A percentile compares a stretch with the other conserved stretches of the same genome.
These are phyloP conservation scores for Aspergillus puulaauensis DNA, from an alignment of 2,329 filamentous ascomycete genomes.

Conservation along the genomic window DNA sequence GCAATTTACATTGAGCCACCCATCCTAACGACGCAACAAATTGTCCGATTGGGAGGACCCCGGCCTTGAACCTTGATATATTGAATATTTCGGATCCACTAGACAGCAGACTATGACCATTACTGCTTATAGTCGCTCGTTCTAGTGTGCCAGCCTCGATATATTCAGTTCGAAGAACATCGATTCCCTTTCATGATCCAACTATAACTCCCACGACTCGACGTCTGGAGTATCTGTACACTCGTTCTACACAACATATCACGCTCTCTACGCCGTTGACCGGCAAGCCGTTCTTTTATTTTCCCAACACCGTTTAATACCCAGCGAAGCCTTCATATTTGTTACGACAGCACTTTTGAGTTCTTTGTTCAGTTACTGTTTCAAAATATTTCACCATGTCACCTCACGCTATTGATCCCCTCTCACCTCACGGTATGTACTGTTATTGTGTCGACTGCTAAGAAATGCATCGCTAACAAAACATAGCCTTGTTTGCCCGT, in stretches of 20 bases:
- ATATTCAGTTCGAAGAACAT: slow-evolving; percentile 19
- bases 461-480: background rate
- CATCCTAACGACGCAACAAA: slow-evolving; percentile 10
- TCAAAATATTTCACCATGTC: slow-evolving; percentile 28
- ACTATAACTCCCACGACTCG: slow-evolving; percentile 35
- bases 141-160: slow-evolving; percentile 12
- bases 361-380: background rate
- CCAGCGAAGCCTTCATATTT: slow-evolving; percentile 1
- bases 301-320: slow-evolving; percentile 1
- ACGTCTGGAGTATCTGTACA: slow-evolving; percentile 32
- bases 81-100: slow-evolving; percentile 14
- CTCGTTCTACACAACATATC: slow-evolving; percentile 22
- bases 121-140: slow-evolving; percentile 13
- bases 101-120: slow-evolving; percentile 24
- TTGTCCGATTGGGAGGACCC: slow-evolving; percentile 13
- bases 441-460: background rate
- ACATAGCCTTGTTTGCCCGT: slow-evolving; percentile 20
- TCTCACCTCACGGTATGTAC: slow-evolving; percentile 23
- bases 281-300: slow-evolving; percentile 27
- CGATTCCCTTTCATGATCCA: slow-evolving; percentile 25
- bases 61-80: slow-evolving; percentile 10
- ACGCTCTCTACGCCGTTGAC: slow-evolving; percentile 30
- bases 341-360: slow-evolving; percentile 7
- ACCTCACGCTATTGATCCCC: slow-evolving; percentile 20
- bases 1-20: slow-evolving; percentile 10